A percentile compares a stretch with the other conserved stretches of the same genome.
Evolutionary conservation across 495 filamentous ascomycete species (phyloP).

Genomic region (Physcia stellaris): DNA sequence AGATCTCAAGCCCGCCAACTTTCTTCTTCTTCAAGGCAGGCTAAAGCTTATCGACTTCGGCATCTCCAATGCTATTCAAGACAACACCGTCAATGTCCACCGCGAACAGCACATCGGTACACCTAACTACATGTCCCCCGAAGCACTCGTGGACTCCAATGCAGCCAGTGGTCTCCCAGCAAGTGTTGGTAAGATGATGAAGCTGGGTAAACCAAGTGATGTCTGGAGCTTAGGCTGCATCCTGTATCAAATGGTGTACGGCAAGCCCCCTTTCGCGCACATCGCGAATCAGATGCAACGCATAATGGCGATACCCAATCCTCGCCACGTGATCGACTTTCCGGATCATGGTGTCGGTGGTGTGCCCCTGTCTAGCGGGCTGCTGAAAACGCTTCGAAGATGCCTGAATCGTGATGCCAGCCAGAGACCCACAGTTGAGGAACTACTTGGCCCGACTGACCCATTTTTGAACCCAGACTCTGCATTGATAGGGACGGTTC

Average conservation of each 20-base stretch:
- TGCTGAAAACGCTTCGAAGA: slow-evolving; percentile 58
- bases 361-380: slow-evolving; percentile 49
- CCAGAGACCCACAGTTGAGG: slow-evolving; percentile 60
- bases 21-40: slow-evolving; percentile 71
- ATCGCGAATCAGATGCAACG: slow-evolving; percentile 49
- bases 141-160: slow-evolving; percentile 82
- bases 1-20: slow-evolving; percentile 92
- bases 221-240: slow-evolving; percentile 96
- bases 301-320: slow-evolving; percentile 82
- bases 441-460: slow-evolving; percentile 59
- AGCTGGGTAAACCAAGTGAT: slow-evolving; percentile 88
- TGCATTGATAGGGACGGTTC: slow-evolving; percentile 46
- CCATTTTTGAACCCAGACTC: slow-evolving; percentile 71
- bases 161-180: slow-evolving; percentile 41
- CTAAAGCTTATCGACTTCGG: slow-evolving; percentile 91
- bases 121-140: slow-evolving; percentile 97
- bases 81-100: slow-evolving; percentile 94
- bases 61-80: slow-evolving; percentile 93
- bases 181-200: slow-evolving; percentile 62
- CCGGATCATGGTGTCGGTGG: slow-evolving; percentile 62
- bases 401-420: slow-evolving; percentile 73
- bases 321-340: slow-evolving; percentile 68
- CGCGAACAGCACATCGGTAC: slow-evolving; percentile 91
- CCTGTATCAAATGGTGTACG: slow-evolving; percentile 94
- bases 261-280: slow-evolving; percentile 81